Percentiles rank a stretch among this genome's conserved stretches.
Conservation (phyloP, 116 monocot species). For the Trichopus zeylanicus region DNA sequence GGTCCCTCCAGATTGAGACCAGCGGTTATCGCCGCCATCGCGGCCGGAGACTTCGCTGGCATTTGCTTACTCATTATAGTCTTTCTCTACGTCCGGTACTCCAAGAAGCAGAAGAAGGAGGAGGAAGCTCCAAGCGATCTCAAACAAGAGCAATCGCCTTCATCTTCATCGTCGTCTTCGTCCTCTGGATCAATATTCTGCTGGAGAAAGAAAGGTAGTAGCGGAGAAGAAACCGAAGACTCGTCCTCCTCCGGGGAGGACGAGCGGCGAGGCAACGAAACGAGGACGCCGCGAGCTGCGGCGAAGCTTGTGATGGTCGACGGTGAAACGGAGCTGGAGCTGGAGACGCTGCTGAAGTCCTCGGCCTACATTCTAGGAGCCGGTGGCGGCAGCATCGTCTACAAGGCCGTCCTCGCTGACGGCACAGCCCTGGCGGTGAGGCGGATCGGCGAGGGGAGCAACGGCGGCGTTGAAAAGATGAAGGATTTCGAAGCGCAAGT, state of each 20-base stretch:
- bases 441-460: slow-evolving; percentile 54
- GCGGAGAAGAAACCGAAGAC: too few relatives aligned
- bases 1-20: slow-evolving; percentile 30
- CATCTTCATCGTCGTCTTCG: not conserved
- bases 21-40: slow-evolving; percentile 53
- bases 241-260: too few relatives aligned
- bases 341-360: slow-evolving; percentile 88
- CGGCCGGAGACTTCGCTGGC: slow-evolving; percentile 64
- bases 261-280: slow-evolving; percentile 37
- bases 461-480: slow-evolving; percentile 30
- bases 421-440: slow-evolving; percentile 71
- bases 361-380: slow-evolving; percentile 92
- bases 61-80: slow-evolving; percentile 42
- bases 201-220: slow-evolving; percentile 27
- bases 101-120: slow-evolving; percentile 46
- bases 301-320: slow-evolving; percentile 68
- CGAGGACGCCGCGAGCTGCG: slow-evolving; percentile 17
- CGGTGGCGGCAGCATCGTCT: slow-evolving; percentile 64
- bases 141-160: not conserved
- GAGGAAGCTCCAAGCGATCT: not conserved
- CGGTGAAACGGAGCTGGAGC: slow-evolving; percentile 60
- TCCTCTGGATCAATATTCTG: slow-evolving; percentile 21
- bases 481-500: slow-evolving; percentile 77
- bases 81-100: slow-evolving; percentile 47
- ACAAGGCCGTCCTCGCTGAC: slow-evolving; percentile 90